phyloP scores from a whole-genome alignment of 2,329 filamentous ascomycete genomes.

The Fusarium verrucosum region DNA sequence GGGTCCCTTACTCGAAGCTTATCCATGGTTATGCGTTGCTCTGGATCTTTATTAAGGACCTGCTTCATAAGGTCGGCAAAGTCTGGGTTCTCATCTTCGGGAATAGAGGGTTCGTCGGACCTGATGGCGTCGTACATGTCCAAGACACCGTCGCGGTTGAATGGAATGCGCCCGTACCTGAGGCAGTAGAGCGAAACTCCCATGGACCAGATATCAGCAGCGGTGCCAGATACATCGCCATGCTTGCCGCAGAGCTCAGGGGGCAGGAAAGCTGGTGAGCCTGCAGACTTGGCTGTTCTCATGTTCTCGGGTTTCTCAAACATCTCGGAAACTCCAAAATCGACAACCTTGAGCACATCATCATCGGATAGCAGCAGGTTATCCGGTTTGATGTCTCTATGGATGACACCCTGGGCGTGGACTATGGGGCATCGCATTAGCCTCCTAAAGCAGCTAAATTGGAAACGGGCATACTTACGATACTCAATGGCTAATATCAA shows the following conservation, averaged over 20 bases:
- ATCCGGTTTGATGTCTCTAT: constrained; percentile 97
- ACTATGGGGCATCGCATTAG: constrained; percentile 58
- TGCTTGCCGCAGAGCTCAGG: constrained; percentile 92
- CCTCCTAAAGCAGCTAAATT: too few species aligned
- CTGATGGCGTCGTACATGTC: constrained; percentile 92
- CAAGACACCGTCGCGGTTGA: constrained; percentile 79
- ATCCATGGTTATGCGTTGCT: constrained; percentile 82
- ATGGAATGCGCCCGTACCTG: constrained; percentile 87
- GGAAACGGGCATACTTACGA: constrained; percentile 59
- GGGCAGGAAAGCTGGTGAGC: constrained; percentile 92
- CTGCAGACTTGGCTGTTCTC: constrained; percentile 91
- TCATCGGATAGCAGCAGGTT: constrained; percentile 91
- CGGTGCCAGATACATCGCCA: constrained; percentile 85
- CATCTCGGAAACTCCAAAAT: constrained; percentile 99
- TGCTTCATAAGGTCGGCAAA: constrained; percentile 78
- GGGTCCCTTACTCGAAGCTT: constrained; percentile 75
- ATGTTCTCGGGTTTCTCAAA: constrained; percentile 87
- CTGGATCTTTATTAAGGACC: constrained; percentile 85
- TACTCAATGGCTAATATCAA: constrained; percentile 96
- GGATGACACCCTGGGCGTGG: constrained; percentile 92
- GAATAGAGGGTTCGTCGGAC: constrained; percentile 70
- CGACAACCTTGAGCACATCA: constrained; percentile 94
- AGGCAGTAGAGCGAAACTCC: constrained; percentile 94
- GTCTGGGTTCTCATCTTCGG: constrained; percentile 69
- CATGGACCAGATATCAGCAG: constrained; percentile 98